Evolutionary conservation across 78 protist genomes (phyloP).

Genomic region (Diacronema lutheri): DNA sequence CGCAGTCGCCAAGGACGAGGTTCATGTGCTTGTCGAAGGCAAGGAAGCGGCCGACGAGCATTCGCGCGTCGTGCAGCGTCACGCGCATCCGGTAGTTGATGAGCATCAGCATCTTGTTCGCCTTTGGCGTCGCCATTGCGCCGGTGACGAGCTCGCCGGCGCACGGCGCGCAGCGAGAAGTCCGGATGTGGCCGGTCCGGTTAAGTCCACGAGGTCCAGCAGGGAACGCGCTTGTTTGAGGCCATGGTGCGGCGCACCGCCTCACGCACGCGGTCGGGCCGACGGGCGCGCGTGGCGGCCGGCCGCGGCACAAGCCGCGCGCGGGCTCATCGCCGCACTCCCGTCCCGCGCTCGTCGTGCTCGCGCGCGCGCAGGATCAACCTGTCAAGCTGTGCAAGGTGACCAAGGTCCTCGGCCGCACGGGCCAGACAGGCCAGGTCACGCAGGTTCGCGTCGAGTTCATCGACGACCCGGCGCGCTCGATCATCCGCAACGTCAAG

Average conservation of each 20-base stretch:
- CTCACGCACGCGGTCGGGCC: no score
- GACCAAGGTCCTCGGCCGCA: conserved; percentile 82
- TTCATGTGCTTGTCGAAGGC: conserved; percentile 99
- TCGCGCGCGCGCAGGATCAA: conserved; percentile 20
- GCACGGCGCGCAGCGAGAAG: no score
- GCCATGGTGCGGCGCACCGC: no score
- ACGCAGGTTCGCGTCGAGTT: conserved; percentile 89
- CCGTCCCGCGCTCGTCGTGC: no score
- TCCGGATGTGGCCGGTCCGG: no score
- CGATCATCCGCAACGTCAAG: conserved; percentile 85
- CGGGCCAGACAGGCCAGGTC: conserved; percentile 91
- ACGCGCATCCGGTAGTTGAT: conserved; percentile 86
- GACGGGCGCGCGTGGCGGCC: no score
- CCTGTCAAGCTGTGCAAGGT: conserved; percentile 75
- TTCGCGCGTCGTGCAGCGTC: conserved; percentile 81
- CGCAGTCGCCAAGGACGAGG: conserved; percentile 89
- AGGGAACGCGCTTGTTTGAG: no score
- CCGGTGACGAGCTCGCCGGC: no score
- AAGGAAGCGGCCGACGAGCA: conserved; percentile 89
- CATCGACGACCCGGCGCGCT: conserved; percentile 66
- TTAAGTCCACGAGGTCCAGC: no score
- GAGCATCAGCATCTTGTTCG: not conserved
- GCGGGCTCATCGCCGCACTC: no score
- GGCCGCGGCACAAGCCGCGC: no score
- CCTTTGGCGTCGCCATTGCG: no score